phyloP scores from a whole-genome alignment of 169 alveolate species.

The Babesia ovata region DNA sequence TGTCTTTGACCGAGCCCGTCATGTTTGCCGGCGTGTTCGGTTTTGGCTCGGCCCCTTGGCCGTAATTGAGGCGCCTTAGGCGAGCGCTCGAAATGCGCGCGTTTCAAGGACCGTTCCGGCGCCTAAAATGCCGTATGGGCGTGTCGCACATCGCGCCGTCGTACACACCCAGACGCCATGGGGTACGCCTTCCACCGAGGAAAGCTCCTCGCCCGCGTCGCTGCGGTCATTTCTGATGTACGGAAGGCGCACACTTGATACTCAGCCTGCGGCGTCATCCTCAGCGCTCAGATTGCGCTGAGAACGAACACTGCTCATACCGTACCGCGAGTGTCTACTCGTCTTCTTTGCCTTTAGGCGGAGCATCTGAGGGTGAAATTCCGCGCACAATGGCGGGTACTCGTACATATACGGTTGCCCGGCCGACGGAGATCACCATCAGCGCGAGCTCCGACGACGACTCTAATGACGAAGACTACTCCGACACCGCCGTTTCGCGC shows the following conservation, averaged over 20 bases:
- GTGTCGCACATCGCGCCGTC: background rate
- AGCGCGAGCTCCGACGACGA: constrained; percentile 48
- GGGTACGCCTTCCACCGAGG: constrained; percentile 31
- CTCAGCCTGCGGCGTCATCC: background rate
- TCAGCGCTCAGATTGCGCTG: too few relatives aligned
- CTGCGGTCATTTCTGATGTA: background rate
- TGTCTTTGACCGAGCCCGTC: constrained; percentile 86
- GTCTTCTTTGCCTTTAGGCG: too few relatives aligned
- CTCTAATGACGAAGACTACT: constrained; percentile 64
- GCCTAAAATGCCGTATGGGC: background rate
- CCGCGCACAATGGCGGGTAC: background rate
- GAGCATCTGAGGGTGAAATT: too few relatives aligned
- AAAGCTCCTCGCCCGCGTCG: constrained; percentile 4
- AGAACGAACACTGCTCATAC: too few relatives aligned
- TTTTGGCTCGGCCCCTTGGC: background rate
- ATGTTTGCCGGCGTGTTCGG: constrained; percentile 9
- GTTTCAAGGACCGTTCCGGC: background rate
- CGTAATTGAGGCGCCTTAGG: background rate
- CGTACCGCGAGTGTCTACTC: too few relatives aligned
- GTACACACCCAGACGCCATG: constrained; percentile 37
- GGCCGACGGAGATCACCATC: background rate
- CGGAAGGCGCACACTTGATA: background rate
- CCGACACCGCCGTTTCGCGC: constrained; percentile 6
- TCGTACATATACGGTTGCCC: background rate
- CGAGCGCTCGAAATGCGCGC: background rate